Percentiles rank a stretch among this genome's conserved stretches.
These are phyloP conservation scores for Cryphonectria parasitica DNA, from an alignment of 2,329 filamentous ascomycete genomes.

Conservation along the genomic window DNA sequence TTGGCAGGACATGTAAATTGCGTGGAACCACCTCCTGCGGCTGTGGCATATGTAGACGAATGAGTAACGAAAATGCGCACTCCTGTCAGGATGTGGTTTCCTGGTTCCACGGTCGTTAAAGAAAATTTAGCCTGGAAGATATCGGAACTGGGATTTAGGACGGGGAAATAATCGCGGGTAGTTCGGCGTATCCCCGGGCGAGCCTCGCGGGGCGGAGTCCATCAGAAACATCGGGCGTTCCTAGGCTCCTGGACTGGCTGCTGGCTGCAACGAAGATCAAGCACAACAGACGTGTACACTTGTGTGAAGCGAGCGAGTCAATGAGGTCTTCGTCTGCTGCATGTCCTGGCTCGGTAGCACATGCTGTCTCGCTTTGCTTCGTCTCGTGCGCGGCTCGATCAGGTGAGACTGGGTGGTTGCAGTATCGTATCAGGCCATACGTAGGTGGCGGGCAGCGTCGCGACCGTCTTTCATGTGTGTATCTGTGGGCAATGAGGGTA, in stretches of 20 bases:
- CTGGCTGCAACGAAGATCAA: not conserved
- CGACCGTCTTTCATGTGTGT: not conserved
- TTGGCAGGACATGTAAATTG: not conserved
- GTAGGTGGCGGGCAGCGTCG: not conserved
- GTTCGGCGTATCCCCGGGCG: conserved; percentile 17
- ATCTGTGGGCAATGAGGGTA: not conserved
- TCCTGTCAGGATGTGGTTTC: not conserved
- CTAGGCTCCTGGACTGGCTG: not conserved
- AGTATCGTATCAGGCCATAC: conserved; percentile 2
- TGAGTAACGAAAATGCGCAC: not conserved
- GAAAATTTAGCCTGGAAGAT: not conserved
- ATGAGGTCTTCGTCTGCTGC: not conserved
- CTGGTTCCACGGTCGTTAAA: not conserved
- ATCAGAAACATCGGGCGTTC: not conserved
- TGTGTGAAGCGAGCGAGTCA: not conserved
- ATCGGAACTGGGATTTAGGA: not conserved
- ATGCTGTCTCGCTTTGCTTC: not conserved
- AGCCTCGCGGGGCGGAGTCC: not conserved
- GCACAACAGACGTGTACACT: not conserved
- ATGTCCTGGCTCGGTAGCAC: not conserved
- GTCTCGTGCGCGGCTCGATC: not conserved
- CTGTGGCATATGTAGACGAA: not conserved
- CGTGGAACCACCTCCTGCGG: not conserved
- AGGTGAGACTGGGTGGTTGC: not conserved
- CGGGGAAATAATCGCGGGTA: conserved; percentile 16